Evolutionary conservation across 352 stramenopile species (phyloP).

Genomic region (Globisporangium iwayamae): DNA sequence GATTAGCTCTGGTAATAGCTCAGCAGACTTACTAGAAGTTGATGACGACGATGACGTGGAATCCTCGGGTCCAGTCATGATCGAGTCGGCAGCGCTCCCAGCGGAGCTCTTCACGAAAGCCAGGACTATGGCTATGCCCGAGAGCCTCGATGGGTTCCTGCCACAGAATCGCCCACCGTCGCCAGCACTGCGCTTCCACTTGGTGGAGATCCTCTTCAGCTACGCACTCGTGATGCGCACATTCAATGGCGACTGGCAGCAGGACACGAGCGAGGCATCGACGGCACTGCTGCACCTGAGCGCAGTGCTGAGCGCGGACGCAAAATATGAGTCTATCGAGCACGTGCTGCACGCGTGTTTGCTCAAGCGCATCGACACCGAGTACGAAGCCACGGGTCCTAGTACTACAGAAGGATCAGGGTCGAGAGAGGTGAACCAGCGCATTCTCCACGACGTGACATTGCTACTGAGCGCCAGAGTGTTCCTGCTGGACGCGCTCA

Average conservation of each 20-base stretch:
- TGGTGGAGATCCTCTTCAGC: conserved; percentile 66
- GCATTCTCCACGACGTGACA: conserved; percentile 41
- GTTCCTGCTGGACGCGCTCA: conserved; percentile 68
- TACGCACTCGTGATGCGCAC: conserved; percentile 66
- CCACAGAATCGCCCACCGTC: conserved; percentile 27
- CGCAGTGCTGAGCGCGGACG: conserved; percentile 42
- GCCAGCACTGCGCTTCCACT: conserved; percentile 45
- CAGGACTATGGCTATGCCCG: conserved; percentile 32
- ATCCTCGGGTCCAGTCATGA: conserved; percentile 19
- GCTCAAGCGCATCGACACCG: conserved; percentile 21
- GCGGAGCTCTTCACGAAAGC: conserved; percentile 42
- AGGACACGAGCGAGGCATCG: conserved; percentile 51
- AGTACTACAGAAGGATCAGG: neutral
- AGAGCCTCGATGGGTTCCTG: conserved; percentile 30
- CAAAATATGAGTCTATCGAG: conserved; percentile 42
- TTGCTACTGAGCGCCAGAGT: conserved; percentile 32
- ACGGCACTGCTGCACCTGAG: conserved; percentile 43
- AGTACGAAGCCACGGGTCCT: conserved; percentile 1
- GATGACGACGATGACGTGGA: conserved; percentile 6
- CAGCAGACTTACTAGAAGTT: neutral
- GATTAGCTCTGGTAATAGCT: conserved; percentile 13
- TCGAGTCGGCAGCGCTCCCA: conserved; percentile 38
- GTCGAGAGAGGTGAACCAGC: conserved; percentile 17
- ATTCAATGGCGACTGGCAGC: conserved; percentile 76
- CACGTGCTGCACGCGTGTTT: conserved; percentile 43